Percentiles rank a stretch among this genome's conserved stretches.
These are phyloP conservation scores for Lindgomyces ingoldianus DNA, from an alignment of 495 filamentous ascomycete species.

Conservation along the genomic window DNA sequence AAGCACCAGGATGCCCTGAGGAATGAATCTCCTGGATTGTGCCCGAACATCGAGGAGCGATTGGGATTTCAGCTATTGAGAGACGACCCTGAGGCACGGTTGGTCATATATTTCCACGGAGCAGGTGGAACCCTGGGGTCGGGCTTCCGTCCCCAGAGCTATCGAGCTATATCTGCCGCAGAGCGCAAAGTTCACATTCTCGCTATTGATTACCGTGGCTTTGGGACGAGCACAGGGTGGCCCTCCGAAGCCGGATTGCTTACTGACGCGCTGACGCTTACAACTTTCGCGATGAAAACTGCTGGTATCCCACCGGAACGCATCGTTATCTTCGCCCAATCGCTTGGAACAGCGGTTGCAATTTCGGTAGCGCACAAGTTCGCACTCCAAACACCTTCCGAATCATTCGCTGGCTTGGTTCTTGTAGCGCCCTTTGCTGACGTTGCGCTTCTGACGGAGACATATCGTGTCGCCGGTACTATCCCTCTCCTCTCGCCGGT, in stretches of 20 bases:
- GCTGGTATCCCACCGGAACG: slow-evolving; percentile 33
- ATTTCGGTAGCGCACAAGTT: slow-evolving; percentile 29
- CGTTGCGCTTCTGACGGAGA: slow-evolving; percentile 48
- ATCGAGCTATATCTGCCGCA: slow-evolving; percentile 61
- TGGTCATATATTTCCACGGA: slow-evolving; percentile 59
- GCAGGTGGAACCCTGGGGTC: slow-evolving; percentile 68
- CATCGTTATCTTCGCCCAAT: slow-evolving; percentile 39
- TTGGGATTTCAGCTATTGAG: slow-evolving; percentile 61
- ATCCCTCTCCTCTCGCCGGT: slow-evolving; percentile 51
- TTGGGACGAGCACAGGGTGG: slow-evolving; percentile 33
- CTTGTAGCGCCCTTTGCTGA: slow-evolving; percentile 51
- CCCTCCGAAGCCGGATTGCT: slow-evolving; percentile 37
- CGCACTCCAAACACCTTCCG: slow-evolving; percentile 18
- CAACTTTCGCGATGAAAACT: slow-evolving; percentile 55
- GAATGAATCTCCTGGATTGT: slow-evolving; percentile 53
- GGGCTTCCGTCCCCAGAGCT: slow-evolving; percentile 60
- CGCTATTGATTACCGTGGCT: slow-evolving; percentile 46
- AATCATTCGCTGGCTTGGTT: slow-evolving; percentile 35
- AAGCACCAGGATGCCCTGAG: slow-evolving; percentile 58
- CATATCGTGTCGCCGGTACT: slow-evolving; percentile 50
- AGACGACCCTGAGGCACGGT: slow-evolving; percentile 58
- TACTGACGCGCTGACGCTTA: slow-evolving; percentile 56
- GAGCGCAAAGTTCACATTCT: slow-evolving; percentile 61
- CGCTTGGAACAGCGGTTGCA: slow-evolving; percentile 38
- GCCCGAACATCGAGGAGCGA: slow-evolving; percentile 55